Evolutionary conservation across 805 yeast species (phyloP), one percentile per base, ranked within the genome.

Genomic region (Millerozyma miso): DNA sequence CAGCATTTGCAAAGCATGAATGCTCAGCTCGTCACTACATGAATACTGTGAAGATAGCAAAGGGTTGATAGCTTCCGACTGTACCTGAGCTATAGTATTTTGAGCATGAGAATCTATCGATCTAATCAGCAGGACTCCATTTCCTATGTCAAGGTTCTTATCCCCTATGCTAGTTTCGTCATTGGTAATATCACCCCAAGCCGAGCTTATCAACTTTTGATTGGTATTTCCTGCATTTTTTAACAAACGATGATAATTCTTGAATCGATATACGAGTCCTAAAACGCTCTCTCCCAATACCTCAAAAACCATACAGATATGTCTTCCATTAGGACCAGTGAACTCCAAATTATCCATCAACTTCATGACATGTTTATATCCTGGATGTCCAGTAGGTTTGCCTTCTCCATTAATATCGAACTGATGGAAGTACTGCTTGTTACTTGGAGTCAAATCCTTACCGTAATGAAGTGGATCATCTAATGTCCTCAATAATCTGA

Each of bases 241-340:
- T 10, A 23, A 23, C 29, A 23, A 23, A 10, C 29, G 29, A 23
- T 23, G 29, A 23, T 23, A 23, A 23, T 23, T 23, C 29, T 23
- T 23, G 56, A 72, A 79, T 33, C 79, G 66, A 34, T 73, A 62
- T 39, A 79, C 60, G 41, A 80, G 60, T 41, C 73, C 76, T 39
- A 79, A 58, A 54, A 80, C 62, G 52, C 75, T 80, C 51, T 81
- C 85, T 15, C 85, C 86, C 34, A 81, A 58, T 1, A 81, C 77
- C 60, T 81, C 86, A 46, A 81, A 78, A 3, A 79, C 83, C 83
- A 81, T 79, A 55, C 83, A 79, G 20, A 80, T 73, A 54, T 81
- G 87, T 19, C 64, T 69, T 1, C 87, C 87, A 54, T 81, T 74
- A 6, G 85, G 85, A 3, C 87, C 87, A 2, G 49, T 44, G 46